phyloP scores from a whole-genome alignment of 176 grass and related monocot species.

The Themeda triandra region DNA sequence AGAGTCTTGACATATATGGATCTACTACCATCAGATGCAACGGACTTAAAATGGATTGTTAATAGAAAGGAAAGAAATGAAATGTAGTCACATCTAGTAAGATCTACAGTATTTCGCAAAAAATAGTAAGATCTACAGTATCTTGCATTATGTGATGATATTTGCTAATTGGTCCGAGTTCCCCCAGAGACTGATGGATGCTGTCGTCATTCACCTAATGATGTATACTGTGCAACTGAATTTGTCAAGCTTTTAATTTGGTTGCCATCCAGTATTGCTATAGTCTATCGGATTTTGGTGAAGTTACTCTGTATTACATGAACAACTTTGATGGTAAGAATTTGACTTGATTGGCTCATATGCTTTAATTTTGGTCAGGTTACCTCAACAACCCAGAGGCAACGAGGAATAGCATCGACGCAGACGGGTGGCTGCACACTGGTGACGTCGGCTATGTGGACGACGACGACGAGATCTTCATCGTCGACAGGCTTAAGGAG shows the following conservation, averaged over 20 bases:
- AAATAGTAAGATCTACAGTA: background rate
- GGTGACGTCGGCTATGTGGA: constrained; percentile 72
- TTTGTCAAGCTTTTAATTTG: background rate
- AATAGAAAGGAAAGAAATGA: too few relatives aligned
- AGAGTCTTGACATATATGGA: background rate
- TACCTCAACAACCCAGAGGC: constrained; percentile 73
- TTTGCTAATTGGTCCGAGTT: too few relatives aligned
- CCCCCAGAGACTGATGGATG: background rate
- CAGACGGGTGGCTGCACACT: constrained; percentile 67
- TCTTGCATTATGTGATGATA: background rate
- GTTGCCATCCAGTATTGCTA: background rate
- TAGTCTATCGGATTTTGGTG: background rate
- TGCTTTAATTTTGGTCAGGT: constrained; percentile 6
- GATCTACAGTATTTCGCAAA: background rate
- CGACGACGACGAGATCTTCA: constrained; percentile 82
- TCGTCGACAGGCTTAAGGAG: constrained; percentile 78
- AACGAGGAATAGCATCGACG: constrained; percentile 57
- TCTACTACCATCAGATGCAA: too few relatives aligned
- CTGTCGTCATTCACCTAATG: background rate
- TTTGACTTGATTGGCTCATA: background rate
- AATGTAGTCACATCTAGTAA: background rate
- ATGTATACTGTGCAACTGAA: background rate
- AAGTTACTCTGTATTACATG: background rate
- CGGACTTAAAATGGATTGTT: too few relatives aligned
- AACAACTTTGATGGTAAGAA: background rate